A percentile compares a stretch with the other conserved stretches of the same genome.
These are phyloP conservation scores for Alternaria sp. DNA, from an alignment of 2,329 filamentous ascomycete species.

Conservation along the genomic window DNA sequence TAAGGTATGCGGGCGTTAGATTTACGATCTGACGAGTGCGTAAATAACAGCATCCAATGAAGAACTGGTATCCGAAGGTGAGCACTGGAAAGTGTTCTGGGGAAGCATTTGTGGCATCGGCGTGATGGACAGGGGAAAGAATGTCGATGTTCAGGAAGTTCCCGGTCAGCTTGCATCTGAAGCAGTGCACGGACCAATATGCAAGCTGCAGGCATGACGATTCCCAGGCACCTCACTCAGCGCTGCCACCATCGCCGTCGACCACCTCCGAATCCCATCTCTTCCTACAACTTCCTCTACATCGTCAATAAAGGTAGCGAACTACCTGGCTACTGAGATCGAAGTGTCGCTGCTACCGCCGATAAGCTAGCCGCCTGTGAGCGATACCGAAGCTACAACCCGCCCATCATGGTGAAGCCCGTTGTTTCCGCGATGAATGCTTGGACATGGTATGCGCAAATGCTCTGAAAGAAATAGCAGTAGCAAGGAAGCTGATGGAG, in stretches of 20 bases:
- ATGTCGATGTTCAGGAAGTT: slow-evolving; percentile 3
- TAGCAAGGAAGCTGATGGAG: slow-evolving; percentile 26
- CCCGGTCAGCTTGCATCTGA: slow-evolving; percentile 4
- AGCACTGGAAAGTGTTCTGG: too few relatives aligned
- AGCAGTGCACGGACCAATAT: slow-evolving; percentile 11
- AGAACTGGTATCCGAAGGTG: too few relatives aligned
- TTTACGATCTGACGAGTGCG: background rate
- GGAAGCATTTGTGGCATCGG: background rate
- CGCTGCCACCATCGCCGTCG: slow-evolving; percentile 18
- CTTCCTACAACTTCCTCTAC: background rate
- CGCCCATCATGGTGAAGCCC: slow-evolving; percentile 87
- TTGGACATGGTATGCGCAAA: slow-evolving; percentile 81
- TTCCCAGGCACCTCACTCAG: slow-evolving; percentile 15
- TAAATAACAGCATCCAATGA: too few relatives aligned
- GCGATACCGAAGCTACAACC: slow-evolving; percentile 18
- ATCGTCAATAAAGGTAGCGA: background rate
- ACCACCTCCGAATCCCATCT: slow-evolving; percentile 1
- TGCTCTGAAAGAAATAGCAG: background rate
- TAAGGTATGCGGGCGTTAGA: background rate
- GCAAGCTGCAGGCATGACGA: slow-evolving; percentile 22
- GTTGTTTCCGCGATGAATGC: slow-evolving; percentile 90
- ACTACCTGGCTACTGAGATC: background rate
- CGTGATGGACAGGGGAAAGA: background rate
- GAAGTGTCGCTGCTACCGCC: slow-evolving; percentile 20
- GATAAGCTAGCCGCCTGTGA: slow-evolving; percentile 26